Base-by-base conservation (phyloP, 352 stramenopile species). In the Globisporangium apiculatum region DNA sequence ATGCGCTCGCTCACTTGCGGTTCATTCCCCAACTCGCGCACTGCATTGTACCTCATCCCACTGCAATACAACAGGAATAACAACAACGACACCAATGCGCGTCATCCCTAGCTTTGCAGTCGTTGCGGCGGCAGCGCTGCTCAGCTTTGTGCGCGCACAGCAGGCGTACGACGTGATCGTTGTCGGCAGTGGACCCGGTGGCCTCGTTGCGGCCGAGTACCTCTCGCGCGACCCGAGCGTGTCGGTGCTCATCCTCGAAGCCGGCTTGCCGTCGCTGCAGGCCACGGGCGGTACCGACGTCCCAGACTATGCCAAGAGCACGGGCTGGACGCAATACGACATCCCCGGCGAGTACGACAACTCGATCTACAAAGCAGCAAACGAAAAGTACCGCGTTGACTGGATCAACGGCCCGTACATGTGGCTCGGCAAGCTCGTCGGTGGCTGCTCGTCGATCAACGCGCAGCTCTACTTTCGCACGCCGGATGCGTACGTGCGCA, bases 361-460 rank as follows among this genome's bases (percentile, higher is more conserved):
- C 55, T 58, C 59, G n/a, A 81, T 84, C 55, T 76, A 76, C 60
- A 76, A 74, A 31, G 38, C 48, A 15, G 62, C 62, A 38, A 71
- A 77, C 43, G 69, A 75, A n/a, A 72, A 63, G 40, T 83, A 83
- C 55, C 69, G 72, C 11, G 63, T 69, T 14, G 72, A 86, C 35
- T 86, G 67, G 61, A 65, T 81, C 24, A 52, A 68, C 10, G 48
- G 60, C 17, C 58, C 73, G 15, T 65, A 76, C 46, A 68, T 79
- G 63, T 86, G 67, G 66, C 66, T 84, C 12, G 86, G 84, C 24
- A 89, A 90, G 59, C 67, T 80, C 36, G 54, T 96, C n/a, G 86
- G 83, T 40, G 87, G 86, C 11, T 91, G 71, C 57, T 89, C 75
- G 46, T 88, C 76, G 12, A 76, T 94, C 55, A 95, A 91, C 50